Base-by-base conservation (phyloP, 805 yeast species). In the Kodamaea laetipori region DNA sequence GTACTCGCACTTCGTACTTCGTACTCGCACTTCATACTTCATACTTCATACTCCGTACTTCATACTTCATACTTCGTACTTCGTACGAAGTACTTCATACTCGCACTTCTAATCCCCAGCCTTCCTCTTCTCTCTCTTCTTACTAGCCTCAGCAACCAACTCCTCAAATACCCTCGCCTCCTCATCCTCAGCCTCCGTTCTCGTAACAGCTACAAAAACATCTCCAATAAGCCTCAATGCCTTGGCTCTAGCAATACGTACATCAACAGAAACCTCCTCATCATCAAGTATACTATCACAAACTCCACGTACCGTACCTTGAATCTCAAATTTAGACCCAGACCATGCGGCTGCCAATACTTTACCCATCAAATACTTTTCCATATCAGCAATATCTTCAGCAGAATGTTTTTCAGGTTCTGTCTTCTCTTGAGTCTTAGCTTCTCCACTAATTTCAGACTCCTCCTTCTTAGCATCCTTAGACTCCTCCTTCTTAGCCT, bases 341-440 rank as follows among this genome's bases (percentile, higher is more conserved):
- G 81, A 80, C 95, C 95, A 86, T 6, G 94, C 94, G 2, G 90
- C 92, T 6, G 86, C 84, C 26, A 86, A 66, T 13, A 86, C 86
- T 60, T 86, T 86, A 15, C 92, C 94, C 73, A 85, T 81, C 51
- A 86, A 65, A 24, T 82, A 71, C 58, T 84, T 82, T 56, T 86
- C 92, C 71, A 82, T 76, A 47, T 82, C 84, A 2, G 87, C 88
- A 17, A 81, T 48, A 43, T 81, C 84, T 50, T 81, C 86, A 2
- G 72, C 71, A 0, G 84, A 61, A 48, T 71, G 75, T 46, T 66
- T 67, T 23, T 63, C 67, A 0, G 76, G 76, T 8, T 37, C 51
- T 5, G 15, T 17, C 24, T 46, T 39, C 37, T 36, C 37, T 11
- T 31, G 28, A 2, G 30, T 41, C 3, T 28, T 36, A 26, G 39